Evolutionary conservation across 116 monocot species (phyloP), one percentile per base, ranked within the genome.

Genomic region (Trichopus zeylanicus): DNA sequence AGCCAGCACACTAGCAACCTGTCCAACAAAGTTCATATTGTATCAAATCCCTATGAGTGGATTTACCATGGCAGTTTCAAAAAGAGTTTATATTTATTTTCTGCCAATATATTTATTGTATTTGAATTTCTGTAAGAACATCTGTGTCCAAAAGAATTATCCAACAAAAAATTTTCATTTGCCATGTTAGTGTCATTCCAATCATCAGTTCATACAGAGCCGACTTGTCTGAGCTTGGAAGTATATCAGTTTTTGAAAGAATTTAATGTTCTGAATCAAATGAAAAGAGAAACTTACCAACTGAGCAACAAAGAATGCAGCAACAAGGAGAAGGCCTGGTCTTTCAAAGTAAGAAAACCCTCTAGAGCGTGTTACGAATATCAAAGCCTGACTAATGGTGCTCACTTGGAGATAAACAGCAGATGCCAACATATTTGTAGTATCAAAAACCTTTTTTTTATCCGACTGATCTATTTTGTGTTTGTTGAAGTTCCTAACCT

Each of bases 371-470:
- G 93, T 93, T 42, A 93, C 93, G 60, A 93, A 93, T 60, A 93
- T 93, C 27, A 93, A 81, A 48, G 93, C 88, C 75, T 93, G 93
- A 56, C 93, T 93, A 26, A 93, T 82, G 18, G 82, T 93, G 74
- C 93, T 93, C 60, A 93, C 93, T 85, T 93, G 93, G 31, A 93
- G 77, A 66, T 93, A 93, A 22, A 93, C 69, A 2, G 93, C 93
- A 52, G 93, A 81, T 11, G 93, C 88, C 55, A 93, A 74, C 79
- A 85, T 93, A 46, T 82, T n/a, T 42, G 42, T 15, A 42, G 42
- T 18, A 42, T 13, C 12, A 42, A 42, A 77, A 52, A 93, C 84
- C 63, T 93, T 88, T 56, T 88, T 84, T 49, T 84, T 87, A 38
- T 79, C 91, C 58, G 91, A 91, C 71, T 87, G 87, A 83, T 91